Conservation (phyloP, 306 rosid genomes). For the Canavalia ensiformis region DNA sequence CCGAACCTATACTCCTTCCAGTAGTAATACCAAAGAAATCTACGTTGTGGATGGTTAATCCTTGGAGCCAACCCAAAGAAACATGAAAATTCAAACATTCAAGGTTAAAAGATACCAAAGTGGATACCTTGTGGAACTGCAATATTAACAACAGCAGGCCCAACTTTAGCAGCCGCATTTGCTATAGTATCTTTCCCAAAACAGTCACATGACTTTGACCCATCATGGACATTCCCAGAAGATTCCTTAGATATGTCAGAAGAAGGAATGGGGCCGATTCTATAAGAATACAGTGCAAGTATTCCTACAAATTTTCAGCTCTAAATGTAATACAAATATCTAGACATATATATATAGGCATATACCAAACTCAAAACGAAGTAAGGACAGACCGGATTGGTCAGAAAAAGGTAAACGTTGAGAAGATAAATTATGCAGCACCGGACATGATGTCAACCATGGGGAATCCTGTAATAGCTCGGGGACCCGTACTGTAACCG, state of each 20-base stretch:
- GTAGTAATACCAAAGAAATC: conserved; percentile 60
- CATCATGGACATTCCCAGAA: conserved; percentile 50
- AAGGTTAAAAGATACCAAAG: not conserved
- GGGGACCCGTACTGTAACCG: conserved; percentile 48
- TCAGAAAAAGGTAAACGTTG: conserved; percentile 7
- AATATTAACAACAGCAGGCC: conserved; percentile 89
- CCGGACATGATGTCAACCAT: conserved; percentile 47
- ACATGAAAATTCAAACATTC: conserved; percentile 13
- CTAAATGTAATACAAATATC: conserved; percentile 5
- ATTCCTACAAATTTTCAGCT: conserved; percentile 57
- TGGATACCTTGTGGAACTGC: conserved; percentile 69
- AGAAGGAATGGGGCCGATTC: conserved; percentile 55
- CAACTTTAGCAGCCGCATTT: conserved; percentile 84
- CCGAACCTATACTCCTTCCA: conserved; percentile 76
- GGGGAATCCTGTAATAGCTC: conserved; percentile 48
- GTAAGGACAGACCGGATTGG: conserved; percentile 53
- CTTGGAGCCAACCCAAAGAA: not conserved
- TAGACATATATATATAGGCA: not conserved
- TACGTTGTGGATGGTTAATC: conserved; percentile 39
- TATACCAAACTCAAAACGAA: conserved; percentile 1
- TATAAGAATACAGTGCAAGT: conserved; percentile 56
- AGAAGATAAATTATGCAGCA: conserved; percentile 28
- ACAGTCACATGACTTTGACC: conserved; percentile 62
- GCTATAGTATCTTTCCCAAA: conserved; percentile 84
- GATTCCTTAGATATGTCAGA: conserved; percentile 55